Evolutionary conservation across 2,329 filamentous ascomycete species (phyloP).

Genomic region (Colletotrichum euphorbiae): DNA sequence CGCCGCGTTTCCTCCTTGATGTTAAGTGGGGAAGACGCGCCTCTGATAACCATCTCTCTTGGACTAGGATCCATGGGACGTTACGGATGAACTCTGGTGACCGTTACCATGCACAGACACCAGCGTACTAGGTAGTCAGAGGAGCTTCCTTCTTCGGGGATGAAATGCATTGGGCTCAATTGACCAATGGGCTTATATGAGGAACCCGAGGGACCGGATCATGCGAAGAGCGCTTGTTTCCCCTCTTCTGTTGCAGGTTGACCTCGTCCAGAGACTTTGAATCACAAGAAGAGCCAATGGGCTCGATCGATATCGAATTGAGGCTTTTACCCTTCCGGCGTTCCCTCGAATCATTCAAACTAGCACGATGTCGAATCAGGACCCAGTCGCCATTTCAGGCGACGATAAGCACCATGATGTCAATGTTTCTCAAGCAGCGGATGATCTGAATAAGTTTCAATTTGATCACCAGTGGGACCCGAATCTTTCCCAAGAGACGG

Average conservation of each 20-base stretch:
- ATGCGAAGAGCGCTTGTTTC: neutral
- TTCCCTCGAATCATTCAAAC: neutral
- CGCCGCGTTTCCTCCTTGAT: neutral
- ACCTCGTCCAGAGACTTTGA: neutral
- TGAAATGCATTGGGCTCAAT: neutral
- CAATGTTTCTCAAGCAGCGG: slow-evolving; percentile 19
- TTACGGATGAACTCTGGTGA: slow-evolving; percentile 25
- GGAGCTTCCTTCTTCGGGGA: neutral
- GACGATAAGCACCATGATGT: slow-evolving; percentile 11
- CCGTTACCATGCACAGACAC: neutral
- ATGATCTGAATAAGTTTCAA: slow-evolving; percentile 46
- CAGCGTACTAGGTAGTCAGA: neutral
- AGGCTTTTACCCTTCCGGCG: neutral
- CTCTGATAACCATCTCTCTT: slow-evolving; percentile 23
- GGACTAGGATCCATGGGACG: slow-evolving; percentile 21
- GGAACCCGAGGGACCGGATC: neutral
- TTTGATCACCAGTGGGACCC: slow-evolving; percentile 51
- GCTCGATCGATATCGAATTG: neutral
- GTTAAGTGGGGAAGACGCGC: slow-evolving; percentile 7
- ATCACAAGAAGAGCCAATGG: neutral
- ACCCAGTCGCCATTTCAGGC: too few relatives aligned
- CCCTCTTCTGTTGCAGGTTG: neutral
- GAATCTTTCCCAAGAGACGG: slow-evolving; percentile 49
- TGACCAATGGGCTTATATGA: slow-evolving; percentile 6
- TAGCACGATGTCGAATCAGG: neutral